Conservation (phyloP, 1,284 basidiomycete species). For the Melampsora larici-populina region DNA sequence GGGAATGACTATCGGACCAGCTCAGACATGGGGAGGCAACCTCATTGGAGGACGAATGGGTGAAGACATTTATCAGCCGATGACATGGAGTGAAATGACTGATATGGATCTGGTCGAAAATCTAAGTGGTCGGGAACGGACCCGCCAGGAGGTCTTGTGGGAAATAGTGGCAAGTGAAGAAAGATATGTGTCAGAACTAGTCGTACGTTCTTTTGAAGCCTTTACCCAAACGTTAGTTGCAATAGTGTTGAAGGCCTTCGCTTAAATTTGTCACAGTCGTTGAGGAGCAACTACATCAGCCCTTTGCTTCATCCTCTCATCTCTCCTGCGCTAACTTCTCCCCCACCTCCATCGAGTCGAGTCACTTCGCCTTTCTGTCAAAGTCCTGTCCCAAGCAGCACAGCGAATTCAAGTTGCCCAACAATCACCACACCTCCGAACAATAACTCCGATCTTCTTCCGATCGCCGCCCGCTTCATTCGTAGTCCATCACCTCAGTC, state of each 20-base stretch:
- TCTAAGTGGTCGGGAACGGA: conserved; percentile 84
- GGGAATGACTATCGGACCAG: conserved; percentile 25
- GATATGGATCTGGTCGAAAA: conserved; percentile 92
- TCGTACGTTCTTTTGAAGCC: neutral
- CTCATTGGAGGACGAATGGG: conserved; percentile 41
- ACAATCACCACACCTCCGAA: conserved; percentile 38
- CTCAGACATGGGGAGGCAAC: conserved; percentile 41
- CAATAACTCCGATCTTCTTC: conserved; percentile 63
- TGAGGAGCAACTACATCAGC: conserved; percentile 75
- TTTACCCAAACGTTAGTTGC: neutral
- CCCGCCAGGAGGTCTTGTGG: conserved; percentile 88
- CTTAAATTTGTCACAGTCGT: neutral
- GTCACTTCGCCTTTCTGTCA: conserved; percentile 47
- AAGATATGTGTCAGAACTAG: conserved; percentile 61
- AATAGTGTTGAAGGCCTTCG: neutral
- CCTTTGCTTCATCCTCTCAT: conserved; percentile 77
- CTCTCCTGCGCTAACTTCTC: conserved; percentile 57
- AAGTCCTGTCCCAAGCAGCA: conserved; percentile 45
- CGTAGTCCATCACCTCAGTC: conserved; percentile 60
- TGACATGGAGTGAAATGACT: conserved; percentile 92
- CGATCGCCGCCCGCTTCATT: conserved; percentile 86
- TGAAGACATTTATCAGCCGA: conserved; percentile 64
- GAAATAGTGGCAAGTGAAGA: conserved; percentile 98
- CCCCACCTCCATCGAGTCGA: conserved; percentile 59
- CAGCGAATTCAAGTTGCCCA: conserved; percentile 37